Evolutionary conservation across 2,329 filamentous ascomycete genomes (phyloP).

Genomic region (Botrytis pseudocinerea): DNA sequence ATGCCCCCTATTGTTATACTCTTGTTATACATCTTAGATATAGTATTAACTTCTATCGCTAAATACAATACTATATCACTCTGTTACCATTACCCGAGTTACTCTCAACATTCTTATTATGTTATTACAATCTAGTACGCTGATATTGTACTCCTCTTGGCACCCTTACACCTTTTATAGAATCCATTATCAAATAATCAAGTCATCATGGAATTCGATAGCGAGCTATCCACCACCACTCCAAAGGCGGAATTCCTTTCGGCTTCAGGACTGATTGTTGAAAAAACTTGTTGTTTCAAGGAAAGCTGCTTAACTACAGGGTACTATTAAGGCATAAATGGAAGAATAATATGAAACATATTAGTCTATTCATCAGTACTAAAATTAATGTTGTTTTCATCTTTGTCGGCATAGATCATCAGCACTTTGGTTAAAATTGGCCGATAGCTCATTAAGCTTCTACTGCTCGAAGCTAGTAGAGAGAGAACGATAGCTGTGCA

Average conservation of each 20-base stretch:
- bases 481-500: background rate
- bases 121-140: too few relatives aligned
- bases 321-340: too few relatives aligned
- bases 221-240: background rate
- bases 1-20: too few relatives aligned
- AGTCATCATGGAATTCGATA: background rate
- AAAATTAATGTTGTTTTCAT: background rate
- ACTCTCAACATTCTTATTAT: too few relatives aligned
- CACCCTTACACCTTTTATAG: too few relatives aligned
- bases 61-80: too few relatives aligned
- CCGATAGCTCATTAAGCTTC: background rate
- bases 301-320: background rate
- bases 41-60: too few relatives aligned
- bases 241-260: background rate
- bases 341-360: too few relatives aligned
- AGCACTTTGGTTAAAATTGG: background rate
- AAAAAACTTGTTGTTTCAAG: rapidly evolving
- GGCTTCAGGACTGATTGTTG: background rate
- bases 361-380: background rate
- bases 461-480: background rate
- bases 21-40: too few relatives aligned
- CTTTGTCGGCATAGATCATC: background rate
- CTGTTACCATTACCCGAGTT: too few relatives aligned
- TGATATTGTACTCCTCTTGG: too few relatives aligned
- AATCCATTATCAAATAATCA: too few relatives aligned